A percentile compares a stretch with the other conserved stretches of the same genome.
phyloP scores from a whole-genome alignment of 2,329 filamentous ascomycete species.

The Penicillium sp. region DNA sequence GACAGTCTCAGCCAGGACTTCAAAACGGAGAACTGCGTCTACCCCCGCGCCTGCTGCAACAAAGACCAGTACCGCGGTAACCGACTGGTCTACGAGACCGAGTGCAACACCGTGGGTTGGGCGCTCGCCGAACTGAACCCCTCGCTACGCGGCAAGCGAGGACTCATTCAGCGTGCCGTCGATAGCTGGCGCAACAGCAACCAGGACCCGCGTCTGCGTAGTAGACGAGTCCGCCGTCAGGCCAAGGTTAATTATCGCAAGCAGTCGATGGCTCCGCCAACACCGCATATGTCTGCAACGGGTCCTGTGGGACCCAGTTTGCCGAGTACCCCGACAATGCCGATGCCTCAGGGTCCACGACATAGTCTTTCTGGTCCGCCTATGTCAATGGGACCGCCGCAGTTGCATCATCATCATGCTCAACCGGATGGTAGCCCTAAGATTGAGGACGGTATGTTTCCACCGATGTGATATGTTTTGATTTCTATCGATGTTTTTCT shows the following conservation, averaged over 20 bases:
- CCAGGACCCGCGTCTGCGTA: constrained; percentile 88
- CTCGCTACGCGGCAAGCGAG: constrained; percentile 87
- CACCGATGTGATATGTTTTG: constrained; percentile 74
- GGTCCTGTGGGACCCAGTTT: constrained; percentile 67
- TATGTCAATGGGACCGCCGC: constrained; percentile 72
- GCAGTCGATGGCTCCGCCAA: constrained; percentile 69
- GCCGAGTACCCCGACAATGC: constrained; percentile 65
- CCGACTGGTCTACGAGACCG: constrained; percentile 92
- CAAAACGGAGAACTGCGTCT: constrained; percentile 98
- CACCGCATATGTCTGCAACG: constrained; percentile 69
- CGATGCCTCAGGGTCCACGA: constrained; percentile 38
- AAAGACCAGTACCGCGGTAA: constrained; percentile 98
- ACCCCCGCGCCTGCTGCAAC: constrained; percentile 89
- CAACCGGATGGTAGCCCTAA: constrained; percentile 68
- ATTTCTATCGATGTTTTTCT: constrained; percentile 22
- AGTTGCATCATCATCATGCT: constrained; percentile 77
- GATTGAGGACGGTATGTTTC: constrained; percentile 90
- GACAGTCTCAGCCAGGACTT: constrained; percentile 85
- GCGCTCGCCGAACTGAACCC: constrained; percentile 92
- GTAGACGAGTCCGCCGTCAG: constrained; percentile 89
- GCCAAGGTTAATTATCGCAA: constrained; percentile 87
- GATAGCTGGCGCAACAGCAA: constrained; percentile 99
- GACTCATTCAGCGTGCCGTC: constrained; percentile 93
- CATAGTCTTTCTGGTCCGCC: constrained; percentile 47
- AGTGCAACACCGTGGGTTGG: constrained; percentile 99